phyloP scores from a whole-genome alignment of 345 rosid genomes.

The Theobroma cacao region DNA sequence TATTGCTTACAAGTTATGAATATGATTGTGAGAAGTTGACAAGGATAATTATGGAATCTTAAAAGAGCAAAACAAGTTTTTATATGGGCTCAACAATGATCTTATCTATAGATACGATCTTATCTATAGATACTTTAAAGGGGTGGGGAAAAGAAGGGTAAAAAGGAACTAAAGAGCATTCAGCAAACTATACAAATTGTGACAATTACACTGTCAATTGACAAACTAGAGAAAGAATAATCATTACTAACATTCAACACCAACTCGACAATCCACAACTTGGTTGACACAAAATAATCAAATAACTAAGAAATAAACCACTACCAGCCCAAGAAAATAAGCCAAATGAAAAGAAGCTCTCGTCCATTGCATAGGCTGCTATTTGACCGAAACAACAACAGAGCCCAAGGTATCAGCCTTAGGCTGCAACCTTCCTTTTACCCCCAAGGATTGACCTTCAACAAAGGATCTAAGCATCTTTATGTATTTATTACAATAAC shows the following conservation, averaged over 20 bases:
- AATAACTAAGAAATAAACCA: background rate
- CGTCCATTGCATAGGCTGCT: background rate
- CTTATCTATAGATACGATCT: background rate
- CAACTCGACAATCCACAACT: background rate
- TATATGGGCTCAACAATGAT: background rate
- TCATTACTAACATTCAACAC: background rate
- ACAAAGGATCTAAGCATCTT: conserved; percentile 3
- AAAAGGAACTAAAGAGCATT: background rate
- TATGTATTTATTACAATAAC: background rate
- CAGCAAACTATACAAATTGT: background rate
- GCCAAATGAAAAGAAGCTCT: background rate
- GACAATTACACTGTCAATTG: background rate
- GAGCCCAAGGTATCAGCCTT: background rate
- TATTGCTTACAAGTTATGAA: background rate
- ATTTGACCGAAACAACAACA: background rate
- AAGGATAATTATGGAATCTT: background rate
- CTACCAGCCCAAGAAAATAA: background rate
- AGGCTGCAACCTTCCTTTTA: background rate
- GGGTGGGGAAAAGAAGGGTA: background rate
- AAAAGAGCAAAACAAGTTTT: background rate
- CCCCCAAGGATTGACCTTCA: background rate
- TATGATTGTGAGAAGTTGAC: background rate
- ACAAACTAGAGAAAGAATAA: background rate
- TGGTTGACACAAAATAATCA: background rate
- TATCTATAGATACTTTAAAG: background rate